Evolutionary conservation across 768 basidiomycete genomes (phyloP).

Genomic region (Hericium erinaceus): DNA sequence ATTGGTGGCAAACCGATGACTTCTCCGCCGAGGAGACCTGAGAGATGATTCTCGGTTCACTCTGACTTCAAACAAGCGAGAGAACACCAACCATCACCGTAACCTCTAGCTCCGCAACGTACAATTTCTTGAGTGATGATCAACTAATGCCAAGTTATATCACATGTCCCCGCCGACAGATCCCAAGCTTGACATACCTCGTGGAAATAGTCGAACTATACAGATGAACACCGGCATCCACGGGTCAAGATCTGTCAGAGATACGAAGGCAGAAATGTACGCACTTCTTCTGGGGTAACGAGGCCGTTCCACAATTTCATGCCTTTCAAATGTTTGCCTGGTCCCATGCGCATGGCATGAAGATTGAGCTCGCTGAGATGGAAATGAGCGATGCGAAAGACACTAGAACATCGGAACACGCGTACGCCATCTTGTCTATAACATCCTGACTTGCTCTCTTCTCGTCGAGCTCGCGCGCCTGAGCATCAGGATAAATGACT

Average conservation of each 20-base stretch:
- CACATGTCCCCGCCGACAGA: too few species aligned
- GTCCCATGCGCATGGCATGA: slow-evolving; percentile 89
- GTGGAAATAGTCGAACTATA: slow-evolving; percentile 80
- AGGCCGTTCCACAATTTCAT: slow-evolving; percentile 63
- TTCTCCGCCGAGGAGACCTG: slow-evolving; percentile 54
- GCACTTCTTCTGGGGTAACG: slow-evolving; percentile 66
- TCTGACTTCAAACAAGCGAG: slow-evolving; percentile 24
- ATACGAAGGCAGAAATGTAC: slow-evolving; percentile 6
- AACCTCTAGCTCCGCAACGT: slow-evolving; percentile 65
- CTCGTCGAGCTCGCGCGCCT: slow-evolving; percentile 77
- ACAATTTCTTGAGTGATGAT: slow-evolving; percentile 73
- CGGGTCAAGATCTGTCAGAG: background rate
- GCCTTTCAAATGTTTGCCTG: slow-evolving; percentile 81
- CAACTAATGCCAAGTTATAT: slow-evolving; percentile 30
- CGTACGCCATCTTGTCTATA: slow-evolving; percentile 72
- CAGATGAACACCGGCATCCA: background rate
- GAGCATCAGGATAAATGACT: slow-evolving; percentile 41
- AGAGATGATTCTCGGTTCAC: too few species aligned
- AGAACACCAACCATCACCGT: slow-evolving; percentile 51
- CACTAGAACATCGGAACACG: slow-evolving; percentile 17
- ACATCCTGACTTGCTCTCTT: slow-evolving; percentile 75
- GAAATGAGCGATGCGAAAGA: background rate
- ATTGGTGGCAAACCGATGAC: slow-evolving; percentile 83
- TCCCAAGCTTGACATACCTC: slow-evolving; percentile 30
- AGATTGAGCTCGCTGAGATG: slow-evolving; percentile 51